Evolutionary conservation across 345 rosid species (phyloP).

Genomic region (Eutrema heterophyllum): DNA sequence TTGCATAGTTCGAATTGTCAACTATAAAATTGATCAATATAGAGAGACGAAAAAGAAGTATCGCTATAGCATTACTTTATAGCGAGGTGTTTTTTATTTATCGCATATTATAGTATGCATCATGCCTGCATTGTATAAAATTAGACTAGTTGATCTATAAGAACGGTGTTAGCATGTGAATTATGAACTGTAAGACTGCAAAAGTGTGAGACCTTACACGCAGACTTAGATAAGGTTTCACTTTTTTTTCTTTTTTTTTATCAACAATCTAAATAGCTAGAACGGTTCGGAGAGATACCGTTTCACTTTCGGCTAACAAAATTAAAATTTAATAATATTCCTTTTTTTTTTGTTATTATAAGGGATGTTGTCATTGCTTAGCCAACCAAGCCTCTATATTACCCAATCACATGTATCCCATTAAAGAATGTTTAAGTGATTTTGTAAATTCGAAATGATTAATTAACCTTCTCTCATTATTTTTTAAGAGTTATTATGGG

Average conservation of each 20-base stretch:
- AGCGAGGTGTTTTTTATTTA: too few species aligned
- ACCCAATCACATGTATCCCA: constrained; percentile 23
- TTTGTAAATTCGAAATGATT: neutral
- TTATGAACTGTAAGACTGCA: constrained; percentile 32
- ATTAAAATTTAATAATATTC: neutral
- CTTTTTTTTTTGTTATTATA: neutral
- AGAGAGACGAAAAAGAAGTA: too few species aligned
- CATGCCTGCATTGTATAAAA: neutral
- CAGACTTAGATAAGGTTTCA: constrained; percentile 21
- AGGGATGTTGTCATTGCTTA: constrained; percentile 22
- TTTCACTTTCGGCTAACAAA: constrained; percentile 35
- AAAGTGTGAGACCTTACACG: constrained; percentile 5
- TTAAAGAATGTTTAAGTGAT: neutral
- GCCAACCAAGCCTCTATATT: constrained; percentile 16
- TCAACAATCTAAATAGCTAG: too few species aligned
- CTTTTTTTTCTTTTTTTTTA: too few species aligned
- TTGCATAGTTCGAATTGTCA: too few species aligned
- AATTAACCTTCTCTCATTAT: neutral
- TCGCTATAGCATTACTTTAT: too few species aligned
- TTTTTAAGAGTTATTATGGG: neutral
- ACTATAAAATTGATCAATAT: too few species aligned
- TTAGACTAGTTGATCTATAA: constrained; percentile 5
- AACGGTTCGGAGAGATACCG: too few species aligned
- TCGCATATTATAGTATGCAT: too few species aligned
- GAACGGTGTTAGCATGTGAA: constrained; percentile 29